Conservation (phyloP, 2,329 filamentous ascomycete species). For the Pyrenophora teres region DNA sequence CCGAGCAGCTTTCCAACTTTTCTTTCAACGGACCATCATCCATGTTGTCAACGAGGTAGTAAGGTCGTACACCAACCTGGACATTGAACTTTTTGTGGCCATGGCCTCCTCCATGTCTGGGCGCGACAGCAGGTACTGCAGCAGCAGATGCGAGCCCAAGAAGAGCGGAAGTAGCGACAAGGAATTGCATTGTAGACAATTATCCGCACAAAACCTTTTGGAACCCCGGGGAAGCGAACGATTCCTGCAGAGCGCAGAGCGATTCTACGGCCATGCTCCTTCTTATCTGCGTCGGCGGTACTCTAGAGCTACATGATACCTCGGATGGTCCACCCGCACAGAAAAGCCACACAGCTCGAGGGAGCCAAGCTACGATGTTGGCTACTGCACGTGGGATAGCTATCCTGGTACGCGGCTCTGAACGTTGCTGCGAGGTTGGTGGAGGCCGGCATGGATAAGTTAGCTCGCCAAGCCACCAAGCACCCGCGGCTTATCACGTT, state of each 20-base stretch:
- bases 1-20: conserved; percentile 45
- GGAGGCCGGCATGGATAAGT: conserved; percentile 10
- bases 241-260: conserved; percentile 25
- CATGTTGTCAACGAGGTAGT: conserved; percentile 47
- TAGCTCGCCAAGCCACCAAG: conserved; percentile 31
- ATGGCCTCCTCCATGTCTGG: conserved; percentile 15
- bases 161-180: conserved; percentile 34
- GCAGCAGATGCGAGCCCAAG: conserved; percentile 37
- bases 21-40: conserved; percentile 44
- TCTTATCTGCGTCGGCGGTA: conserved; percentile 28
- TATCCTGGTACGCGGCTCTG: conserved; percentile 18
- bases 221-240: conserved; percentile 16
- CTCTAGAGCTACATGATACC: conserved; percentile 5
- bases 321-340: conserved; percentile 12
- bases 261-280: conserved; percentile 16
- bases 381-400: conserved; percentile 34
- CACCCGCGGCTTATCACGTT: conserved; percentile 21
- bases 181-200: conserved; percentile 33
- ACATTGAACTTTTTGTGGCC: conserved; percentile 36
- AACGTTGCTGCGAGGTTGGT: conserved; percentile 12
- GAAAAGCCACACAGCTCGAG: conserved; percentile 16
- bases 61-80: conserved; percentile 44
- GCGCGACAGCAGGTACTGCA: conserved; percentile 33
- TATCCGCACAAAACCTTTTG: conserved; percentile 7
- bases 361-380: conserved; percentile 19